Evolutionary conservation across 306 rosid species (phyloP).

Genomic region (Pueraria montana): DNA sequence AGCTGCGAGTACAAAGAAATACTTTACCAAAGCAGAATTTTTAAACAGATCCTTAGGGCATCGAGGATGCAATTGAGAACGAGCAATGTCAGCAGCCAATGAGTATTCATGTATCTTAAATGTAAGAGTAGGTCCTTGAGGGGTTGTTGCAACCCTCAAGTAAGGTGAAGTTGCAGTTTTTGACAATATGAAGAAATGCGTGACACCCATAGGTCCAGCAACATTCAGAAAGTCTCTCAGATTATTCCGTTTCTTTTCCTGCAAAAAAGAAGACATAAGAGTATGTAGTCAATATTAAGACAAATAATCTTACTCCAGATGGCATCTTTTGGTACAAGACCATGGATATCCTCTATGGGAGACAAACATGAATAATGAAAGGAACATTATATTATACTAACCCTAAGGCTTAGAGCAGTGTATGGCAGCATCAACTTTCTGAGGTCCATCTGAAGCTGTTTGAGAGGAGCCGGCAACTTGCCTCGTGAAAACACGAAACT

Average conservation of each 20-base stretch:
- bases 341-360: too few species aligned
- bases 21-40: slow-evolving; percentile 88
- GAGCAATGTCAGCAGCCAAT: slow-evolving; percentile 79
- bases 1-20: neutral
- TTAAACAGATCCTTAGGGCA: slow-evolving; percentile 93
- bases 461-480: slow-evolving; percentile 84
- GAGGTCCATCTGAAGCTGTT: slow-evolving; percentile 88
- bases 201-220: slow-evolving; percentile 98
- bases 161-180: slow-evolving; percentile 81
- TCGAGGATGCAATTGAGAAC: slow-evolving; percentile 85
- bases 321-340: too few species aligned
- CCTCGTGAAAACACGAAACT: slow-evolving; percentile 91
- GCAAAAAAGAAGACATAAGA: slow-evolving; percentile 30
- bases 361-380: too few species aligned
- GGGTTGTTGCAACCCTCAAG: slow-evolving; percentile 90
- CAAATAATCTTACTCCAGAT: too few species aligned
- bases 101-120: slow-evolving; percentile 86
- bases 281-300: too few species aligned
- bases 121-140: slow-evolving; percentile 96
- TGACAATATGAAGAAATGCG: slow-evolving; percentile 93
- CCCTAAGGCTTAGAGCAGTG: slow-evolving; percentile 86
- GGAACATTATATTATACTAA: too few species aligned
- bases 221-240: slow-evolving; percentile 87
- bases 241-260: slow-evolving; percentile 95
- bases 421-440: slow-evolving; percentile 89